Evolutionary conservation across 352 stramenopile species (phyloP), one percentile per base, ranked within the genome.

Genomic region (Phytophthora meadii): DNA sequence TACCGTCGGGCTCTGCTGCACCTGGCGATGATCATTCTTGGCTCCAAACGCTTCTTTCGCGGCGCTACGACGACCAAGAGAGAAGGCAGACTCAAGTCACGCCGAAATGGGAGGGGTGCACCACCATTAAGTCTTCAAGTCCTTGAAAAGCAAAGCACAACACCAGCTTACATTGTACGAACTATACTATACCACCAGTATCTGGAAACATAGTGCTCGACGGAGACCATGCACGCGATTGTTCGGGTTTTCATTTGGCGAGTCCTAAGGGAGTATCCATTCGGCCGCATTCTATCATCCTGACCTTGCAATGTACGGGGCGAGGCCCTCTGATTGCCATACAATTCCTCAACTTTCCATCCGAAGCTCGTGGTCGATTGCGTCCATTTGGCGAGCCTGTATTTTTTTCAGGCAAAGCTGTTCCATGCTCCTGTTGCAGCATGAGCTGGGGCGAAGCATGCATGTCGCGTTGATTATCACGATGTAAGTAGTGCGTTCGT

Each of bases 401-500:
- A 41, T 49, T 54, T 22, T 44, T 40, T 22, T 22, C 30, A 46
- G 3, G 30, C 61, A 68, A 63, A 68, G 52, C 36, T 27, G 52
- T 51, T 64, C 47, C 47, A 55, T 65, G 37, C 27, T 52, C 47
- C 42, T 53, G 28, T 53, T 58, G 51, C 36, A 58, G 51, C 47
- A 41, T 57, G 46, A 57, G 57, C 55, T 59, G 48, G 57, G 42
- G 15, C 1, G 28, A 54, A 30, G 27, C 27, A 30, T 22, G 28
- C 28, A 53, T 68, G 61, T 68, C 61, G 53, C 61, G 52, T 41
- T 53, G 30, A 25, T 47, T 47, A 51, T 58, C 51, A 58, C 51
- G 34, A 61, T 50, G 30, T 34, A 34, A 54, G 34, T 68, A 25
- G 52, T 68, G 51, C 36, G 27, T 34, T 58, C 47, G 46, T 58